These are phyloP conservation scores for Solanum hybrid DNA, from an alignment of 305 asterid genomes.

Conservation along the genomic window DNA sequence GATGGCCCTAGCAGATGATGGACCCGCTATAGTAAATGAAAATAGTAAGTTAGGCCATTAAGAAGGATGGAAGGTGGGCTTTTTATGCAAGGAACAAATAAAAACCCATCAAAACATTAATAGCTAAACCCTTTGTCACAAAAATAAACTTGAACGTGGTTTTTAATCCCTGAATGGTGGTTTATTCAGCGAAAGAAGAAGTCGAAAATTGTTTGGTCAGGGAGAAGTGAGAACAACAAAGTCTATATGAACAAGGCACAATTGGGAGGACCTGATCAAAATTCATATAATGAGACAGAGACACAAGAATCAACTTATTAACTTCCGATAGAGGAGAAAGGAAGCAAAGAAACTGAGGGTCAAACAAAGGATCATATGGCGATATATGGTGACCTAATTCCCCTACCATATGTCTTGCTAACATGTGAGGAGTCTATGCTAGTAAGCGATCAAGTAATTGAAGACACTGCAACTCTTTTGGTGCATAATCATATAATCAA, in stretches of 20 bases:
- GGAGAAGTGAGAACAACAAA: neutral
- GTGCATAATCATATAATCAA: neutral
- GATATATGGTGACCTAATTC: neutral
- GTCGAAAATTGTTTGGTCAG: neutral
- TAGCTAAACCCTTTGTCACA: neutral
- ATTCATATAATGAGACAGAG: neutral
- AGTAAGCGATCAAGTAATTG: neutral
- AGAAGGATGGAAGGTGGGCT: neutral
- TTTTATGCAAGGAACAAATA: neutral
- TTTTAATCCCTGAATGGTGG: neutral
- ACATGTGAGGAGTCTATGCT: neutral
- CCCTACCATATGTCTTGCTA: neutral
- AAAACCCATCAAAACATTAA: neutral
- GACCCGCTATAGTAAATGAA: neutral
- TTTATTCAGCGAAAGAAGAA: neutral
- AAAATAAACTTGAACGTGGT: neutral
- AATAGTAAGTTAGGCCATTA: neutral
- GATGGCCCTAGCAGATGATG: neutral
- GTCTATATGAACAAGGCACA: neutral
- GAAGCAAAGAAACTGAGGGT: neutral
- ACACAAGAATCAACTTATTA: neutral
- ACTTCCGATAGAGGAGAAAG: neutral
- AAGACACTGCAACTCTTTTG: neutral
- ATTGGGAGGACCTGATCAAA: neutral
- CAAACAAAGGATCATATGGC: neutral